Percentiles rank a stretch among this genome's conserved stretches.
Conservation (phyloP, 148 eudicot species). For the Nepenthes mirabilis region DNA sequence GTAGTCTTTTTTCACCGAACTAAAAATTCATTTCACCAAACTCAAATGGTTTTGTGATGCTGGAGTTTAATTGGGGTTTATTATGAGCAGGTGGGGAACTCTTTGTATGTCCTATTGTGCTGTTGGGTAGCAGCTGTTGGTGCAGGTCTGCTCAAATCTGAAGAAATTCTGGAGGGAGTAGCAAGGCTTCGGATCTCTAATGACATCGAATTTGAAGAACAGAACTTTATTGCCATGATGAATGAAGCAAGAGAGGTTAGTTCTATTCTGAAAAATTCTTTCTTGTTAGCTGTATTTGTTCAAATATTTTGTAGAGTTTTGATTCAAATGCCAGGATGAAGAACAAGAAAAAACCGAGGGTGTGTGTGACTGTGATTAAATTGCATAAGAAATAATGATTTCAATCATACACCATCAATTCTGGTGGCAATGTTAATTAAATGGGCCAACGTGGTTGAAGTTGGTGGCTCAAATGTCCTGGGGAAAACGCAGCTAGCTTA, state of each 20-base stretch:
- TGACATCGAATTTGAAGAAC: slow-evolving; percentile 90
- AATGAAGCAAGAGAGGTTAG: slow-evolving; percentile 78
- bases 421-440: too few species aligned
- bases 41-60: neutral
- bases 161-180: slow-evolving; percentile 91
- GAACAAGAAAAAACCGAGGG: too few species aligned
- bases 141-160: slow-evolving; percentile 89
- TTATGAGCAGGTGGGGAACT: slow-evolving; percentile 56
- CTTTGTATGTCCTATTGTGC: slow-evolving; percentile 65
- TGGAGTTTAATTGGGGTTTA: neutral
- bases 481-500: too few species aligned
- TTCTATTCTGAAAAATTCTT: neutral
- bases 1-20: too few species aligned
- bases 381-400: too few species aligned
- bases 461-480: too few species aligned
- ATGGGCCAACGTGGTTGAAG: too few species aligned
- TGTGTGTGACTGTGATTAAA: too few species aligned
- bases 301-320: neutral
- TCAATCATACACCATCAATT: too few species aligned
- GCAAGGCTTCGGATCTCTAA: slow-evolving; percentile 68
- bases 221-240: slow-evolving; percentile 74
- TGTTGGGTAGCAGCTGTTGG: slow-evolving; percentile 98
- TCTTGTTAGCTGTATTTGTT: neutral
- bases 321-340: too few species aligned
- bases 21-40: too few species aligned